Conservation (phyloP, 352 stramenopile species). For the Globisporangium takayamanum region DNA sequence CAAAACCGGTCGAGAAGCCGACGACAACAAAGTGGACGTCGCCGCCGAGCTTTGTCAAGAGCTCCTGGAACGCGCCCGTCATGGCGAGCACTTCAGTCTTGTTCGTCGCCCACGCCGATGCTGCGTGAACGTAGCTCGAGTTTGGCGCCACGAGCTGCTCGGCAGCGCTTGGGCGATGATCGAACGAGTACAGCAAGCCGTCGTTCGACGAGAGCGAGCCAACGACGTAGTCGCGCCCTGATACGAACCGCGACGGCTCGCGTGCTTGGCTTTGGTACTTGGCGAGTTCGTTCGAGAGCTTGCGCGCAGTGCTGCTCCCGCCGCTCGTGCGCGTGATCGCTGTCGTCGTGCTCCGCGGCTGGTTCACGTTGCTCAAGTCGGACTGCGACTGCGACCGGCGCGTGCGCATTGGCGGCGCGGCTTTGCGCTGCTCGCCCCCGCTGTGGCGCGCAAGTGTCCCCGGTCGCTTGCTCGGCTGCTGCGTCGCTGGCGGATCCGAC, state of each 20-base stretch:
- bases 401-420: slow-evolving; percentile 6
- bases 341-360: slow-evolving; percentile 15
- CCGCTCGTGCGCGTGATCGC: slow-evolving; percentile 8
- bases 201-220: slow-evolving; percentile 23
- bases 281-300: slow-evolving; percentile 10
- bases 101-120: slow-evolving; percentile 69
- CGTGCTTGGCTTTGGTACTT: slow-evolving; percentile 4
- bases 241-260: slow-evolving; percentile 4
- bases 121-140: slow-evolving; percentile 58
- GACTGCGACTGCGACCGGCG: slow-evolving; percentile 37
- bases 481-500: slow-evolving; percentile 1
- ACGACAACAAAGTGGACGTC: slow-evolving; percentile 84
- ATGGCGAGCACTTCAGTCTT: slow-evolving; percentile 67
- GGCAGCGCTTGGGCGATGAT: slow-evolving; percentile 34
- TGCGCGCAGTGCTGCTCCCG: slow-evolving; percentile 4
- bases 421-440: slow-evolving; percentile 6
- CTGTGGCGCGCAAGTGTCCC: slow-evolving; percentile 10
- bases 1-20: slow-evolving; percentile 79
- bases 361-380: slow-evolving; percentile 23
- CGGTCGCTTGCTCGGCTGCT: slow-evolving; percentile 3
- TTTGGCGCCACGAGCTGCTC: slow-evolving; percentile 51
- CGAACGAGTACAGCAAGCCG: slow-evolving; percentile 26
- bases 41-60: slow-evolving; percentile 70
- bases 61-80: slow-evolving; percentile 70
- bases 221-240: slow-evolving; percentile 10